Percentiles rank a stretch among this genome's conserved stretches.
phyloP scores from a whole-genome alignment of 108 stramenopile species.

The Cyclotella sp. region DNA sequence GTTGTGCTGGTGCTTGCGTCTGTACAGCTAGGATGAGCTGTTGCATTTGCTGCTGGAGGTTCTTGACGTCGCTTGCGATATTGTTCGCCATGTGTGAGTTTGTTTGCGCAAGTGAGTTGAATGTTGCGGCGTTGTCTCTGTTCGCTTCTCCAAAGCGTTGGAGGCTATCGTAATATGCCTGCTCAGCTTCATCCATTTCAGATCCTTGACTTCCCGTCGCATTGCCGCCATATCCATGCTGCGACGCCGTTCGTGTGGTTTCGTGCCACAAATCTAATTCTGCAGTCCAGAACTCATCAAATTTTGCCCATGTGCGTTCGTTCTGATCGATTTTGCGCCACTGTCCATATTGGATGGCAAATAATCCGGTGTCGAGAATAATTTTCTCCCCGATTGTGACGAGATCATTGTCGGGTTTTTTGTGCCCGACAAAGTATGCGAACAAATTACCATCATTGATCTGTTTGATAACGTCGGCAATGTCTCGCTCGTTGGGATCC shows the following conservation, averaged over 20 bases:
- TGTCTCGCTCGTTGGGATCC: constrained; percentile 1
- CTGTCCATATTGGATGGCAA: neutral
- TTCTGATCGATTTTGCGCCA: neutral
- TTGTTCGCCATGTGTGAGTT: neutral
- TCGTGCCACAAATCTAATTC: neutral
- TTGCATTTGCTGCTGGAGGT: neutral
- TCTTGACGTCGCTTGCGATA: neutral
- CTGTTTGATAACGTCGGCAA: neutral
- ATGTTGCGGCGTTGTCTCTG: neutral
- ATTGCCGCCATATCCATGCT: constrained; percentile 20
- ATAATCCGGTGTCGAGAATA: no score
- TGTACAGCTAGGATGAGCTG: no score
- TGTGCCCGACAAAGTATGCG: neutral
- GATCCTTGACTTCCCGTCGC: neutral
- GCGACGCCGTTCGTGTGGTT: neutral
- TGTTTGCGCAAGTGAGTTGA: neutral
- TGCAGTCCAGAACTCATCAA: neutral
- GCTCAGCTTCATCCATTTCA: neutral
- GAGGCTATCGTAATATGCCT: neutral
- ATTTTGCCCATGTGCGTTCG: constrained; percentile 1
- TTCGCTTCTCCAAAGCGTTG: neutral
- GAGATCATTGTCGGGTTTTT: neutral
- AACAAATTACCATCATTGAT: no score
- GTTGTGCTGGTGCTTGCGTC: no score
- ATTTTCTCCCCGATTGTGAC: neutral